Conservation (phyloP, 139 green algal species). For the Trebouxia sp. region DNA sequence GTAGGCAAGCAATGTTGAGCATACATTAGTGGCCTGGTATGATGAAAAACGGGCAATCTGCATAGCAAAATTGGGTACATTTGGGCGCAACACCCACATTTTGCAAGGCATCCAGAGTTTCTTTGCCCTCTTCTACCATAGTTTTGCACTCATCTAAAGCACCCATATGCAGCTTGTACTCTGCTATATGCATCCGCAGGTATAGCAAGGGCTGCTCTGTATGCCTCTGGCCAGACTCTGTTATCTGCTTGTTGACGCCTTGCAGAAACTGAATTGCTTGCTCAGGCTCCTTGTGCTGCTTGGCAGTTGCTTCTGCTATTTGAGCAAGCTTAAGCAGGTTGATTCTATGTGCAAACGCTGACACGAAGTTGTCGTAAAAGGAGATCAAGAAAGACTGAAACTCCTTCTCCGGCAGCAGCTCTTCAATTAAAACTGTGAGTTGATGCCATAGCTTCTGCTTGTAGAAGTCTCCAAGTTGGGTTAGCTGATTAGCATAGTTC, state of each 20-base stretch:
- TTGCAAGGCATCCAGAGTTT: constrained; percentile 58
- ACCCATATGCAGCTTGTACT: constrained; percentile 75
- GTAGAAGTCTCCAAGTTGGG: constrained; percentile 65
- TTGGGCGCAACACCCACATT: constrained; percentile 45
- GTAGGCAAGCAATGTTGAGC: background rate
- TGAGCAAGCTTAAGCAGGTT: constrained; percentile 93
- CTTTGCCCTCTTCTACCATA: constrained; percentile 75
- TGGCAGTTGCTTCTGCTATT: constrained; percentile 56
- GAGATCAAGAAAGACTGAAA: constrained; percentile 61
- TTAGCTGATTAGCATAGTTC: background rate
- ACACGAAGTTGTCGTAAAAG: constrained; percentile 91
- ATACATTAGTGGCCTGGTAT: too few species aligned
- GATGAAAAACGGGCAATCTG: background rate
- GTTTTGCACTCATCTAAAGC: constrained; percentile 60
- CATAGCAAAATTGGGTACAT: background rate
- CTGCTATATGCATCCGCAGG: constrained; percentile 88
- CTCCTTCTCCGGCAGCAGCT: constrained; percentile 48
- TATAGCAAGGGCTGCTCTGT: constrained; percentile 86
- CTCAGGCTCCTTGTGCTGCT: constrained; percentile 29
- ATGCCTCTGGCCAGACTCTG: constrained; percentile 69
- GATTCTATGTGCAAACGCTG: constrained; percentile 89
- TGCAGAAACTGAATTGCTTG: constrained; percentile 37
- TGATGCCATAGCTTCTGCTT: constrained; percentile 97
- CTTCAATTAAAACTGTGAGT: constrained; percentile 89
- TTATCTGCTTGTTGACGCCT: constrained; percentile 46